Evolutionary conservation across 768 basidiomycete genomes (phyloP).

Genomic region (Kondoa subrosea): DNA sequence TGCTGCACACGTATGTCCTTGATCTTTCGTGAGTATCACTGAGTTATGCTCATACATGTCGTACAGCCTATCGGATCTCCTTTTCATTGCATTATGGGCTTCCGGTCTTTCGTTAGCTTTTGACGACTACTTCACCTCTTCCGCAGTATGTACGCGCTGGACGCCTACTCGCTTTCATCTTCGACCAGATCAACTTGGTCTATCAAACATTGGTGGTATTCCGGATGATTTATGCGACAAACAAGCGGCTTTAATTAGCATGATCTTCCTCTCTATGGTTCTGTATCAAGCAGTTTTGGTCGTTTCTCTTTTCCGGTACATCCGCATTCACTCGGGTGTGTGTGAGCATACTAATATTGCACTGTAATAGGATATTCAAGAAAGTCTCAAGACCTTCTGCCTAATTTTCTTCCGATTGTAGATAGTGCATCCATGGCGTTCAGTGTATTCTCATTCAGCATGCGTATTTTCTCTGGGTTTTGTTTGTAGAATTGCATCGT

Average conservation of each 20-base stretch:
- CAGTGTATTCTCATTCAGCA: no score
- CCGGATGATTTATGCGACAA: constrained; percentile 48
- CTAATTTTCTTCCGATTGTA: neutral
- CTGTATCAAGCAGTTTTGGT: constrained; percentile 70
- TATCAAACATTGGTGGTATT: constrained; percentile 22
- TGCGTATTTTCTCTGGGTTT: no score
- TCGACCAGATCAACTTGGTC: constrained; percentile 7
- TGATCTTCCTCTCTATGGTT: constrained; percentile 58
- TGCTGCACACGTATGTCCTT: neutral
- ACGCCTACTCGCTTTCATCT: constrained; percentile 28
- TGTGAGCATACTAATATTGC: neutral
- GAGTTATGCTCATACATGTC: neutral
- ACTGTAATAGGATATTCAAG: constrained; percentile 1
- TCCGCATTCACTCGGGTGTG: neutral
- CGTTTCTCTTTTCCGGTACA: constrained; percentile 36
- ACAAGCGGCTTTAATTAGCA: constrained; percentile 58
- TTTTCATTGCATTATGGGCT: constrained; percentile 67
- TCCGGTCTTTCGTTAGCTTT: constrained; percentile 71
- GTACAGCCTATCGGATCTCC: constrained; percentile 65
- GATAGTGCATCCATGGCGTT: no score
- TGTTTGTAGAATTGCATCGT: no score
- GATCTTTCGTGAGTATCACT: neutral
- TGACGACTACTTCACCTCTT: constrained; percentile 80
- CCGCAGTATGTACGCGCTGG: constrained; percentile 53
- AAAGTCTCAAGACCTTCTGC: neutral